phyloP scores from a whole-genome alignment of 495 filamentous ascomycete genomes.

The Lophiostoma macrostomum region DNA sequence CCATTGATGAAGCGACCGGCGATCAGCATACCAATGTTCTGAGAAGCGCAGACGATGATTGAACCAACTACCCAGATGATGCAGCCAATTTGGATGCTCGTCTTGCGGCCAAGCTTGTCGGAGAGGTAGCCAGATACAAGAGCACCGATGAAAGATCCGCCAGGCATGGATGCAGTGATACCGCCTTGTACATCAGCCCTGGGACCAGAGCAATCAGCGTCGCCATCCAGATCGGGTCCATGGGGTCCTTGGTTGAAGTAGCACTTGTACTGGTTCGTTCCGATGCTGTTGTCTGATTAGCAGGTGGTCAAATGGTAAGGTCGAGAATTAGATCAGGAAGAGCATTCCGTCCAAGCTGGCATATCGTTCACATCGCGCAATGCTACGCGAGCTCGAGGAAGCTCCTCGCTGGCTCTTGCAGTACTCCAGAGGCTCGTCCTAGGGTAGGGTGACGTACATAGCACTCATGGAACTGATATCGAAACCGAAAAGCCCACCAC shows the following conservation, averaged over 20 bases:
- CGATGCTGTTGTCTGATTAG: slow-evolving; percentile 34
- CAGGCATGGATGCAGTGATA: slow-evolving; percentile 62
- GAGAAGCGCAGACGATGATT: slow-evolving; percentile 65
- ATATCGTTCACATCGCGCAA: no score
- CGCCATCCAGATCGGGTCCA: slow-evolving; percentile 50
- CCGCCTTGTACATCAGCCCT: slow-evolving; percentile 39
- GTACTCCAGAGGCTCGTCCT: no score
- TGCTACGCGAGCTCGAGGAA: no score
- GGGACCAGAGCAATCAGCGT: slow-evolving; percentile 35
- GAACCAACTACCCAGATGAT: slow-evolving; percentile 70
- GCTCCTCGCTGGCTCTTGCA: no score
- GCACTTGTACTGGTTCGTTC: slow-evolving; percentile 55
- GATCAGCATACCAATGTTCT: slow-evolving; percentile 71
- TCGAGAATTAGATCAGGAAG: background rate
- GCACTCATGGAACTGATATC: slow-evolving; percentile 82
- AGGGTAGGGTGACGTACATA: slow-evolving; percentile 47
- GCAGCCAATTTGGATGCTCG: slow-evolving; percentile 60
- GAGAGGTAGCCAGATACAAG: slow-evolving; percentile 64
- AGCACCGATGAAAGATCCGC: slow-evolving; percentile 71
- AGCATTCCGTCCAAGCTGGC: no score
- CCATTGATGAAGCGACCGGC: slow-evolving; percentile 77
- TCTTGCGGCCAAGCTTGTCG: slow-evolving; percentile 66
- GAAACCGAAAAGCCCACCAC: slow-evolving; percentile 78
- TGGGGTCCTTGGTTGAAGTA: slow-evolving; percentile 41
- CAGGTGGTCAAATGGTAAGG: background rate